Evolutionary conservation across 805 yeast genomes (phyloP), one percentile per base, ranked within the genome.

Genomic region (Zygosaccharomyces pseudorouxii): DNA sequence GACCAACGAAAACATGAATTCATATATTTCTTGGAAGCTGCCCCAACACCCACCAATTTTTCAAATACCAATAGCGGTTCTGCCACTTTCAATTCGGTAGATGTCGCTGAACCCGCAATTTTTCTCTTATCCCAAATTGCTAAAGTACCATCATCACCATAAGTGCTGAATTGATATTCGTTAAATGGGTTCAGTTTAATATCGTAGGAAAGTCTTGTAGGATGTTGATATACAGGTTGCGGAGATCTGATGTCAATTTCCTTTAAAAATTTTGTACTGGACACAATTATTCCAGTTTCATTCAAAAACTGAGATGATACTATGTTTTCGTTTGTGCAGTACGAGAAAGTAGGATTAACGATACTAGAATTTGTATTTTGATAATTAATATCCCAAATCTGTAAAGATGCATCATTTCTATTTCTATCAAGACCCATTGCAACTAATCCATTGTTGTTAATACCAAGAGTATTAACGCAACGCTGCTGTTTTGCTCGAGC

Each of bases 401-500:
- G 85, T 38, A 90, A 68, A 19, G 92, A 82, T 50, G 80, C 78
- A 57, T 86, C 95, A 54, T 80, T 86, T 46, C 89, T 74, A 18
- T 84, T 83, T 55, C 87, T 79, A 53, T 89, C 97, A 49, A 83
- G 76, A 0, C 95, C 96, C 31, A 84, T 79, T 0, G 88, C 96
- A 4, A 89, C 71, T 27, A 85, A 64, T 1, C 85, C 85, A 27
- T 73, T 71, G 22, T 74, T 70, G 60, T 80, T 86, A 67, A 89
- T 85, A 0, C 90, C 77, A 1, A 89, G 57, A 0, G 90, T 67
- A 57, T 87, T 88, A 56, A 95, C 84, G 1, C 92, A 84, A 47
- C 96, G 71, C 16, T 79, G 73, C 51, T 82, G 89, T 47, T 80
- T 79, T 0, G 89, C 82, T 42, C 78, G 71, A 12, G 44, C 46